These are phyloP conservation scores for Agrostemma githago DNA, from an alignment of 148 eudicot species.

Conservation along the genomic window DNA sequence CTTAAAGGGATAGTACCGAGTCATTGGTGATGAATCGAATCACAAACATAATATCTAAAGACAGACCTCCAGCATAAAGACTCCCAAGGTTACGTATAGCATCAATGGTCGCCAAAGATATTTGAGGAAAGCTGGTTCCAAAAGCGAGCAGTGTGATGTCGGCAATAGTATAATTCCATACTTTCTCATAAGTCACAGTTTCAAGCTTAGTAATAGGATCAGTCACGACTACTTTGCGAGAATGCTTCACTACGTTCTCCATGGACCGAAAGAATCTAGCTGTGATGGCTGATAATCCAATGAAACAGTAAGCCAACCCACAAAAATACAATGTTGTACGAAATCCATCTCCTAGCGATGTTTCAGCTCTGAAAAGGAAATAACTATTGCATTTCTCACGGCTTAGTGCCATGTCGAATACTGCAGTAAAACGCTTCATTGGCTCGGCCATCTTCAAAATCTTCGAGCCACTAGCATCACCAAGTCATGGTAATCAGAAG, in stretches of 20 bases:
- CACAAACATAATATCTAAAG: neutral
- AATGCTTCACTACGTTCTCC: slow-evolving; percentile 90
- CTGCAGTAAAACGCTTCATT: slow-evolving; percentile 12
- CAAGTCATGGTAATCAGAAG: neutral
- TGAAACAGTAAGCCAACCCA: slow-evolving; percentile 73
- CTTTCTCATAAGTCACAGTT: slow-evolving; percentile 49
- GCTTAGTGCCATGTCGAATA: slow-evolving; percentile 17
- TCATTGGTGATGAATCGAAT: slow-evolving; percentile 6
- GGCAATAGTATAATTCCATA: slow-evolving; percentile 90
- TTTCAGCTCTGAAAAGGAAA: slow-evolving; percentile 51
- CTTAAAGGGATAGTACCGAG: neutral
- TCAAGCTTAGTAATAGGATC: slow-evolving; percentile 56
- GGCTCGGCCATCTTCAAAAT: slow-evolving; percentile 25
- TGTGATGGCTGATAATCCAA: slow-evolving; percentile 86
- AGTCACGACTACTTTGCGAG: slow-evolving; percentile 50
- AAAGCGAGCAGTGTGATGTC: slow-evolving; percentile 80
- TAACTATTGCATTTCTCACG: slow-evolving; percentile 39
- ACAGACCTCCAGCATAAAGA: slow-evolving; percentile 89
- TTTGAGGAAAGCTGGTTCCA: slow-evolving; percentile 96
- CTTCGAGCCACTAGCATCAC: slow-evolving; percentile 18
- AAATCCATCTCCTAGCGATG: slow-evolving; percentile 45
- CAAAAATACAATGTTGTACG: slow-evolving; percentile 51
- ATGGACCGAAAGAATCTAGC: slow-evolving; percentile 76
- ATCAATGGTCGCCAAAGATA: slow-evolving; percentile 85
- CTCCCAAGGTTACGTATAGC: slow-evolving; percentile 68